Evolutionary conservation across 257 asterid species (phyloP), one percentile per base, ranked within the genome.

Genomic region (Pogostemon cablin): DNA sequence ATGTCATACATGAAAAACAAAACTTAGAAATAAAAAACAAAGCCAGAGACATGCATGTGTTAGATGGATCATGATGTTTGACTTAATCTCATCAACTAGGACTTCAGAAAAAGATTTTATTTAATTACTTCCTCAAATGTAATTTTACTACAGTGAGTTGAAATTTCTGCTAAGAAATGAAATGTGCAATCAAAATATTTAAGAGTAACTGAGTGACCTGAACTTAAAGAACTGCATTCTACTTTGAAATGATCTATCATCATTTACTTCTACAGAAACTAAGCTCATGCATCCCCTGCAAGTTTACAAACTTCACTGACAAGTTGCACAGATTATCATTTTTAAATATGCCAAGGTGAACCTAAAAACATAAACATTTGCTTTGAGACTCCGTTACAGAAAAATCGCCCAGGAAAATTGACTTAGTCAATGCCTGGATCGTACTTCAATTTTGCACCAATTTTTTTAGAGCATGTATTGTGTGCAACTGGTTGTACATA

Each of bases 61-160:
- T 20, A 20, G 25, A 20, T 1, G 68, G 41, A 46, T 56, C n/a
- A 9, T 49, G 43, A 52, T 44, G 53, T n/a, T 46, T 17, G 11
- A 62, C 56, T 63, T 38, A 42, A 44, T 54, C 55, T 60, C 54
- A 52, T 62, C 50, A 38, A 17, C 38, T 11, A 42, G 55, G 56
- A 57, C 69, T 57, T 71, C 12, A 4, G n/a, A 71, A 4, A 34
- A 10, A 47, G 37, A 54, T 15, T 39, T 68, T 25, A 54, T 8
- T 55, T 3, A 11, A 35, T 25, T 69, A 20, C 48, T 6, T 32
- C 54, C 17, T 54, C 49, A 6, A 35, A 38, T 41, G 32, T 63
- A 25, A 52, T 41, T 43, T 72, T 11, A 41, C 11, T 63, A 46
- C 32, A 69, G 54, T 43, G n/a, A 69, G 39, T 47, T 37, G 56